Evolutionary conservation across 306 rosid species (phyloP), one percentile per base, ranked within the genome.

Genomic region (Echinosophora koreensis): DNA sequence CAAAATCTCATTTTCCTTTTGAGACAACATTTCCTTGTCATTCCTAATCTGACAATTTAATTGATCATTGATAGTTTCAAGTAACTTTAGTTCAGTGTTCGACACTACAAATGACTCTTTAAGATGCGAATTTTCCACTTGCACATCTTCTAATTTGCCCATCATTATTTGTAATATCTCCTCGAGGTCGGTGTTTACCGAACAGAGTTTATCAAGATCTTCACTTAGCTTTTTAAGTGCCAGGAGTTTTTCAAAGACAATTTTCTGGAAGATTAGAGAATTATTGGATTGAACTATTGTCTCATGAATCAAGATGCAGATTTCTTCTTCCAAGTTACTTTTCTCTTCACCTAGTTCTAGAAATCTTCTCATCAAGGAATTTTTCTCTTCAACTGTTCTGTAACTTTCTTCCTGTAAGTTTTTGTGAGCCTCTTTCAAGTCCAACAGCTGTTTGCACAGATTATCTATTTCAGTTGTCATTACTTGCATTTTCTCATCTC

Each of bases 401-500:
- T 28, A 72, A 62, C 83, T 85, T 66, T 88, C 84, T 73, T 81
- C 86, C 68, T 82, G 84, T 59, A 88, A 80, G 86, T 63, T 80
- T 69, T 60, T 73, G 74, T 67, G 50, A 39, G 80, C 75, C 71
- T 73, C 83, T 69, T 85, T 69, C 83, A 84, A 76, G 63, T 75
- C 89, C 47, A 80, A 77, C 88, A 90, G 77, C 91, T 91, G 88
- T 86, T 69, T 85, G 90, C 82, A 87, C 87, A 83, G 88, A 87
- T 61, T 86, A 37, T 87, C 90, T 30, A 81, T 68, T 77, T 81
- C 81, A 1, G 81, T 78, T 49, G 66, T 77, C 79, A 92, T 84
- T 5, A 22, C 83, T 80, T 83, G 77, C 82, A 87, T 90, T 60
- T 82, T 87, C 59, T 69, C 81, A 57, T 89, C 87, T 62, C 90